Evolutionary conservation across 257 asterid genomes (phyloP), one percentile per base, ranked within the genome.

Genomic region (Galeopsis tetrahit): DNA sequence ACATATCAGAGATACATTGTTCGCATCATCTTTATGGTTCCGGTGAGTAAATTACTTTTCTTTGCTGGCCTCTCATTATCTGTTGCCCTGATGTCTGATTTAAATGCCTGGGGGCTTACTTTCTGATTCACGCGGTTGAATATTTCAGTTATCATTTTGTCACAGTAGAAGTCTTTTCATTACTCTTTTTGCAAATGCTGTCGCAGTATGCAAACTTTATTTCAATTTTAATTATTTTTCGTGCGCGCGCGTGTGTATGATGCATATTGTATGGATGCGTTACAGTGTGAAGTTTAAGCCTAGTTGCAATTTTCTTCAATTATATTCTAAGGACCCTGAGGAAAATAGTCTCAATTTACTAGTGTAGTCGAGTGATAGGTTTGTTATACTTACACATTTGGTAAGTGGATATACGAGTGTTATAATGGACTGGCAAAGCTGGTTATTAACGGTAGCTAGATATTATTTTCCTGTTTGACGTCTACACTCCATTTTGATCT

Each of bases 1-100:
- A 87, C 90, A 8, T 95, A 83, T 80, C 99, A 95, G 88, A 82
- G 99, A 82, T 92, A 83, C 79, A 95, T 92, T 46, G 97, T 95
- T 67, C 99, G 99, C 13, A 95, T 95, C 72, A 90, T 95, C 84
- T 95, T 95, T 78, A 95, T 95, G 99, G 97, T 95, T 81, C 99
- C 98, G 55, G 99, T 95, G 78, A 95, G 99, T 87, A 49, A 34
- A 42, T 44, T 68, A 14, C 14, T 35, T 14, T 52, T 38, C 69
- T 36, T 11, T 49, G 10, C 7, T 78, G 51, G 34, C 66, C 48
- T 76, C 32, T 56, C 68, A 36, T 58, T 87, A 28, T 43, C 17
- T 56, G n/a, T 13, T 51, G 17, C 61, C 40, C 66, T 32, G 36
- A 11, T 33, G 34, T 77, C 53, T 28, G n/a, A 9, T 10, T 34